Evolutionary conservation across 192 early-diverging fungal species (phyloP).

Genomic region (Geranomyces variabilis): DNA sequence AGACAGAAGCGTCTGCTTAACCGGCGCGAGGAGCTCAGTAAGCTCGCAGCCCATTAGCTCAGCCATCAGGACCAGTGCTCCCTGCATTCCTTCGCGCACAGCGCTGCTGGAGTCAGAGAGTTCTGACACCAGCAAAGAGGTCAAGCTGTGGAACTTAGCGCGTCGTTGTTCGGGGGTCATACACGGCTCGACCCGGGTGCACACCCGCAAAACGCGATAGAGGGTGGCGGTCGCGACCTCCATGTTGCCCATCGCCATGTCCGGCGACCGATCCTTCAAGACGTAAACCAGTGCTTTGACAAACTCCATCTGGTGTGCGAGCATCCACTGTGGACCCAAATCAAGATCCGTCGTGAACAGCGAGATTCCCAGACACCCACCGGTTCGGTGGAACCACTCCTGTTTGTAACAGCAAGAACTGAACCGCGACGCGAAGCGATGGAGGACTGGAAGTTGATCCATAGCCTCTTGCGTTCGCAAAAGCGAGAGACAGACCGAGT

Average conservation of each 20-base stretch:
- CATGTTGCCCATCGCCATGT: constrained; percentile 74
- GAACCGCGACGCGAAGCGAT: constrained; percentile 80
- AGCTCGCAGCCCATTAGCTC: constrained; percentile 77
- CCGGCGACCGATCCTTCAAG: constrained; percentile 85
- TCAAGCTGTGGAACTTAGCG: constrained; percentile 76
- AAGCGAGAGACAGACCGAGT: constrained; percentile 59
- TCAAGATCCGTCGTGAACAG: constrained; percentile 80
- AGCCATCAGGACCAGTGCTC: constrained; percentile 78
- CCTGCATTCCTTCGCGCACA: constrained; percentile 88
- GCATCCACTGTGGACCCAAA: constrained; percentile 87
- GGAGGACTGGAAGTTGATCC: constrained; percentile 72
- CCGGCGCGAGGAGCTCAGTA: constrained; percentile 82
- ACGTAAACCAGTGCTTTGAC: constrained; percentile 91
- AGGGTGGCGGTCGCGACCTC: constrained; percentile 75
- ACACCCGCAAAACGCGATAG: constrained; percentile 73
- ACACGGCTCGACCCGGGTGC: constrained; percentile 37
- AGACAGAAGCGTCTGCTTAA: constrained; percentile 78
- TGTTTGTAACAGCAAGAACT: constrained; percentile 91
- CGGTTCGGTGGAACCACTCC: constrained; percentile 83
- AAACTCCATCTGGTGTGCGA: constrained; percentile 93
- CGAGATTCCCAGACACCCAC: constrained; percentile 88
- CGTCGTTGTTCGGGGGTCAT: constrained; percentile 14
- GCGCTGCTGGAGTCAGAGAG: constrained; percentile 86
- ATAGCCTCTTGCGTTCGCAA: constrained; percentile 62
- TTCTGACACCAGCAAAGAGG: constrained; percentile 82